These are phyloP conservation scores for Scutellaria minor DNA, from an alignment of 257 asterid species.

Conservation along the genomic window DNA sequence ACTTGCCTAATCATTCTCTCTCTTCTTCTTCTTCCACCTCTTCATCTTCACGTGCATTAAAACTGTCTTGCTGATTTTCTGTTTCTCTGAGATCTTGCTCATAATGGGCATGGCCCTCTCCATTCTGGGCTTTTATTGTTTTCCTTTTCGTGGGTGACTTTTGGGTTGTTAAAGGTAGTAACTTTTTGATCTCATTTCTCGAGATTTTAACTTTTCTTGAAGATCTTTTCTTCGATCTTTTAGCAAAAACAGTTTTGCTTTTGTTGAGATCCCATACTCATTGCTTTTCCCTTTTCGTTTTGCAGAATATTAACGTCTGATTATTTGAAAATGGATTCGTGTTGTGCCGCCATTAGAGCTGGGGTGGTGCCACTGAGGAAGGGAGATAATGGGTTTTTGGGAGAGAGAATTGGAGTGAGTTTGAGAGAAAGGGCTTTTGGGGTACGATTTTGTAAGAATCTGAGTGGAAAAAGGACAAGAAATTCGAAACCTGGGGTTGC, in stretches of 20 bases:
- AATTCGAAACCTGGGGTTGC: conserved; percentile 61
- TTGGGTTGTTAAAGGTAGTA: conserved; percentile 20
- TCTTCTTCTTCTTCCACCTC: too few relatives aligned
- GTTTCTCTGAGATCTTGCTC: too few relatives aligned
- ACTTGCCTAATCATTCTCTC: too few relatives aligned
- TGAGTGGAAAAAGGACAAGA: conserved; percentile 35
- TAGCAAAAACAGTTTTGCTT: conserved; percentile 18
- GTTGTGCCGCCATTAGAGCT: conserved; percentile 56
- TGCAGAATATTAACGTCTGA: conserved; percentile 16
- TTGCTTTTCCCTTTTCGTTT: background rate
- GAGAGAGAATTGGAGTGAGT: conserved; percentile 49
- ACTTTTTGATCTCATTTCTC: conserved; percentile 5
- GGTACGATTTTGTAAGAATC: conserved; percentile 35
- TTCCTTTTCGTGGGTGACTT: background rate
- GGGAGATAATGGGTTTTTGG: conserved; percentile 48
- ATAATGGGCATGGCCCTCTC: conserved; percentile 1
- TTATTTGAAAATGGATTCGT: conserved; percentile 57
- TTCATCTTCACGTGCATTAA: too few relatives aligned
- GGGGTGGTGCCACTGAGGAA: conserved; percentile 38
- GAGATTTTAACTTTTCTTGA: conserved; percentile 27
- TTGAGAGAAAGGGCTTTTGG: conserved; percentile 43
- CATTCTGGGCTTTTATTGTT: conserved; percentile 31
- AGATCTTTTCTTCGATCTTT: background rate
- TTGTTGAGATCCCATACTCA: background rate
- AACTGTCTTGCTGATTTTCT: too few relatives aligned